Conservation (phyloP, 2,329 filamentous ascomycete species). For the Cytospora piceae region DNA sequence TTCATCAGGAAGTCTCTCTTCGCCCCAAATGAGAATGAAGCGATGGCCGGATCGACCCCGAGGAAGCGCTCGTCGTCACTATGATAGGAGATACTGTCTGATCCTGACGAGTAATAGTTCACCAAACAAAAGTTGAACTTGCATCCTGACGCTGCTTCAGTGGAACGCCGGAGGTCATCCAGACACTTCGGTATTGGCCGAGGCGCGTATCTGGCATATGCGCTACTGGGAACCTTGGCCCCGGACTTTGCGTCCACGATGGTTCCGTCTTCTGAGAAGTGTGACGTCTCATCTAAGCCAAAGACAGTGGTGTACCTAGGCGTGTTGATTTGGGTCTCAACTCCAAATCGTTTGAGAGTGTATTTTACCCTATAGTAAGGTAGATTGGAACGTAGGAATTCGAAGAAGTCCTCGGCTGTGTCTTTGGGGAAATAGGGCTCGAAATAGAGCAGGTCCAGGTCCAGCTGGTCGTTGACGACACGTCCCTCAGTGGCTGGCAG, state of each 20-base stretch:
- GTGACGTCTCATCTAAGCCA: slow-evolving; percentile 64
- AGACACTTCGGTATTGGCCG: slow-evolving; percentile 74
- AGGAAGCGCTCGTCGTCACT: slow-evolving; percentile 81
- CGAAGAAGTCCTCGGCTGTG: slow-evolving; percentile 64
- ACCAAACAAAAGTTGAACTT: slow-evolving; percentile 79
- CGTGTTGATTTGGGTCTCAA: slow-evolving; percentile 63
- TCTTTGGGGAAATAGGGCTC: slow-evolving; percentile 69
- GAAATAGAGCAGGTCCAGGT: slow-evolving; percentile 76
- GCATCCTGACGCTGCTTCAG: slow-evolving; percentile 68
- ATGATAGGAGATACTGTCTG: slow-evolving; percentile 79
- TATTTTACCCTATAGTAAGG: slow-evolving; percentile 80
- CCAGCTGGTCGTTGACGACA: slow-evolving; percentile 66
- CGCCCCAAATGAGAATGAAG: slow-evolving; percentile 74
- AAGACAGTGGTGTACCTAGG: slow-evolving; percentile 62
- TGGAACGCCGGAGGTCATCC: slow-evolving; percentile 62
- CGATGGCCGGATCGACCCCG: slow-evolving; percentile 70
- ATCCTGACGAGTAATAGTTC: slow-evolving; percentile 80
- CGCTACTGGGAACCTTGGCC: slow-evolving; percentile 53
- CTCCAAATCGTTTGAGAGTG: slow-evolving; percentile 67
- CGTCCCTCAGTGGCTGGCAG: slow-evolving; percentile 57
- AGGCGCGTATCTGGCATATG: slow-evolving; percentile 59
- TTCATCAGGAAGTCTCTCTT: slow-evolving; percentile 78
- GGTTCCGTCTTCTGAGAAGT: slow-evolving; percentile 51
- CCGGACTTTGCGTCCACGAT: slow-evolving; percentile 50
- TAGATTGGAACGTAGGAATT: slow-evolving; percentile 70